Conservation (phyloP, 345 rosid genomes). For the Salix brachista region DNA sequence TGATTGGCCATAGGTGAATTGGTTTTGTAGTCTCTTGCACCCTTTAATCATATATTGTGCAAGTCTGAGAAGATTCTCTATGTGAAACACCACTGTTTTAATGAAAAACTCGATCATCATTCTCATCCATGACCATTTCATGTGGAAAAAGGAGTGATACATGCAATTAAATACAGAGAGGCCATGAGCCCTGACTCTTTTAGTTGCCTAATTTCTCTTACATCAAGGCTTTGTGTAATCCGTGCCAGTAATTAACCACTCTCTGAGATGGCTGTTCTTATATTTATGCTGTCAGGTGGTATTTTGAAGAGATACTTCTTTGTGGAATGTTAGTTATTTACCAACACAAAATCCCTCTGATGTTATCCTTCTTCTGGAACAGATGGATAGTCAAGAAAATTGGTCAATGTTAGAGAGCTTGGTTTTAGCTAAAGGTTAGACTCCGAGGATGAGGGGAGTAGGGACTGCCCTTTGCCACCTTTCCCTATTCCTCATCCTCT, state of each 20-base stretch:
- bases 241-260: background rate
- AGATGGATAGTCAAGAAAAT: slow-evolving; percentile 9
- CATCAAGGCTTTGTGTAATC: background rate
- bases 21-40: background rate
- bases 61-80: background rate
- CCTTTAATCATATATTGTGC: background rate
- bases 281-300: background rate
- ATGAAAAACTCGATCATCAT: background rate
- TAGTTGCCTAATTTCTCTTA: background rate
- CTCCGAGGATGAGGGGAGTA: background rate
- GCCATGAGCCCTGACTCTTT: background rate
- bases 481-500: background rate
- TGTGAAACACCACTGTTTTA: too few relatives aligned
- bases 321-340: background rate
- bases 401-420: background rate
- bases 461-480: background rate
- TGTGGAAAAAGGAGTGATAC: background rate
- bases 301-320: background rate
- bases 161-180: background rate
- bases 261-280: background rate
- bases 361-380: background rate
- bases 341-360: background rate
- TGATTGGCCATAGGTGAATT: slow-evolving; percentile 89
- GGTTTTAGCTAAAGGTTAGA: background rate
- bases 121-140: background rate